Base-by-base conservation (phyloP, 805 yeast species). In the Saccharomycopsis javanensis region DNA sequence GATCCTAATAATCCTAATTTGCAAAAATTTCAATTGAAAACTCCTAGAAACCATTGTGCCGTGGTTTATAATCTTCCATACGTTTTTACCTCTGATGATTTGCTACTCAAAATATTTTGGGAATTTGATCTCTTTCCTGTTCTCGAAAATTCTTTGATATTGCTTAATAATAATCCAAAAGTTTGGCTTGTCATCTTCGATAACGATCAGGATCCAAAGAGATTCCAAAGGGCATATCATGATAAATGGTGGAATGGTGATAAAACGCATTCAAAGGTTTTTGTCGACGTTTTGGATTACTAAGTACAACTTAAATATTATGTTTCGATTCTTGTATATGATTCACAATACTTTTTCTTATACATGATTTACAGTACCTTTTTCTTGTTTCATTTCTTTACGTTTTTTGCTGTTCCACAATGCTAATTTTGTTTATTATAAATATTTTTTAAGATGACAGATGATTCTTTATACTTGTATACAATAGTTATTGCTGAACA, bases 271-370 rank as follows among this genome's bases (percentile, higher is more conserved):
- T 46, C 56, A 25, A 54, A 54, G 34, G 55, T 59, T 6, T 56
- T 50, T 35, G 61, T 59, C 11, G 61, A 59, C 30, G 34, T 56
- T 4, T 27, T 57, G 20, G 56, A 51, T 71, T 53, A 42, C 20
- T 38, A 27, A n/a, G n/a, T 8, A 6, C 8, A 3, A n/a, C 15
- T 30, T 28, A 46, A n/a, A n/a, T n/a, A n/a, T n/a, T n/a, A n/a
- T n/a, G n/a, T n/a, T n/a, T n/a, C 16, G 11, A 18, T 20, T 6
- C 33, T 11, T 8, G 51, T 6, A 38, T 5, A 16, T n/a, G 5
- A 6, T 6, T 38, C 23, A 38, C 23, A 6, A 38, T 38, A 13
- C 18, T 38, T n/a, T n/a, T n/a, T n/a, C n/a, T n/a, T n/a, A n/a
- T n/a, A n/a, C n/a, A n/a, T n/a, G n/a, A n/a, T n/a, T n/a, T n/a